phyloP scores from a whole-genome alignment of 129 eudicot genomes.

The Daucus carota region DNA sequence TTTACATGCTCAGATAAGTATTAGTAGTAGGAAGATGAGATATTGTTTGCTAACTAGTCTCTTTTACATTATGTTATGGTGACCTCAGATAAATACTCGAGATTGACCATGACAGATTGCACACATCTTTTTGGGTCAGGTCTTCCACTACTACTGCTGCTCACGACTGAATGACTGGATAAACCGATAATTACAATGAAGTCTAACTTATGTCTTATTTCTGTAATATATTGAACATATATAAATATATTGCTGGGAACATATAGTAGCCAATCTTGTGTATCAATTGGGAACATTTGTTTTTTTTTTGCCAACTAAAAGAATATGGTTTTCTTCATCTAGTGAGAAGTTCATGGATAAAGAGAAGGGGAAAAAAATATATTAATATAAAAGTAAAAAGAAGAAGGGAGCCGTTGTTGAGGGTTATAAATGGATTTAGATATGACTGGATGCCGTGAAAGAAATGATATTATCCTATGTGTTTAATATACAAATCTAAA shows the following conservation, averaged over 20 bases:
- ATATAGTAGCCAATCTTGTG: background rate
- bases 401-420: no score
- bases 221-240: background rate
- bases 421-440: background rate
- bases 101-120: background rate
- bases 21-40: background rate
- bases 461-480: no score
- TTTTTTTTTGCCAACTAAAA: background rate
- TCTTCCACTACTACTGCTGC: conserved; percentile 3
- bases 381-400: no score
- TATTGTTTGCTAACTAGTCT: background rate
- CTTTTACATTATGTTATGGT: background rate
- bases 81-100: background rate
- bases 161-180: background rate
- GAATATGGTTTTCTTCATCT: background rate
- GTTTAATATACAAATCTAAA: no score
- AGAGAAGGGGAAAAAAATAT: no score
- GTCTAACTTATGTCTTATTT: background rate
- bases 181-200: background rate
- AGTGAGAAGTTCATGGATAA: background rate
- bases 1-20: background rate
- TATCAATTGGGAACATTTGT: background rate
- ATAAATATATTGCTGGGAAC: background rate
- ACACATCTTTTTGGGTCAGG: background rate
- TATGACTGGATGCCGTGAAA: background rate